These are phyloP conservation scores for Musa acuminata DNA, from an alignment of 176 grass and related monocot species.

Conservation along the genomic window DNA sequence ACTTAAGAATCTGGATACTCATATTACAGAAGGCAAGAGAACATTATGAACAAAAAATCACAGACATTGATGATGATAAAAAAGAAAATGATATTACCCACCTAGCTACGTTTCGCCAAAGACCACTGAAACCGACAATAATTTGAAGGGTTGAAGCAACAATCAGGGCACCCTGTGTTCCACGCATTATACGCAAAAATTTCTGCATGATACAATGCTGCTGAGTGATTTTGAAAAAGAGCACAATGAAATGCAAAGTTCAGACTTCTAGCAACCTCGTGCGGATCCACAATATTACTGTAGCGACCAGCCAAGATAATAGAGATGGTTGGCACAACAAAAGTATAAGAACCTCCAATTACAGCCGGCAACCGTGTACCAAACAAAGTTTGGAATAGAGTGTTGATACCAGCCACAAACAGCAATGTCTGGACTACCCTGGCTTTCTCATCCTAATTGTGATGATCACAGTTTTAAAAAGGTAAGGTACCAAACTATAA, in stretches of 20 bases:
- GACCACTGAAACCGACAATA: constrained; percentile 92
- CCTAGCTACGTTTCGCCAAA: constrained; percentile 97
- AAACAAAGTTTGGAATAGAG: constrained; percentile 88
- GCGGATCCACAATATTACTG: constrained; percentile 55
- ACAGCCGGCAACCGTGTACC: constrained; percentile 89
- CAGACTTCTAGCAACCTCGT: constrained; percentile 39
- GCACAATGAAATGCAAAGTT: constrained; percentile 7
- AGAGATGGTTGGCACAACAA: constrained; percentile 89
- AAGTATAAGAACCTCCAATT: constrained; percentile 84
- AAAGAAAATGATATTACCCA: constrained; percentile 22
- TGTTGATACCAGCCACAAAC: constrained; percentile 89
- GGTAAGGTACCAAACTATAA: too few species aligned
- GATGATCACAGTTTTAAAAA: background rate
- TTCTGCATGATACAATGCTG: constrained; percentile 38
- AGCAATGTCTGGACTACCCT: constrained; percentile 83
- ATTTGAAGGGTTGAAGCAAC: constrained; percentile 95
- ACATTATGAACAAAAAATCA: constrained; percentile 1
- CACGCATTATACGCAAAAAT: constrained; percentile 91
- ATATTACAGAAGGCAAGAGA: constrained; percentile 18
- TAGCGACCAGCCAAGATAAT: constrained; percentile 91
- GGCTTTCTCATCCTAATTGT: constrained; percentile 76
- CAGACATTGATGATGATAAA: constrained; percentile 7
- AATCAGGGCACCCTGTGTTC: constrained; percentile 91
- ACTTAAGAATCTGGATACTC: constrained; percentile 58
- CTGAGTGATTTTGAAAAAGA: constrained; percentile 25